Conservation (phyloP, 148 eudicot genomes). For the Camellia sinensis region DNA sequence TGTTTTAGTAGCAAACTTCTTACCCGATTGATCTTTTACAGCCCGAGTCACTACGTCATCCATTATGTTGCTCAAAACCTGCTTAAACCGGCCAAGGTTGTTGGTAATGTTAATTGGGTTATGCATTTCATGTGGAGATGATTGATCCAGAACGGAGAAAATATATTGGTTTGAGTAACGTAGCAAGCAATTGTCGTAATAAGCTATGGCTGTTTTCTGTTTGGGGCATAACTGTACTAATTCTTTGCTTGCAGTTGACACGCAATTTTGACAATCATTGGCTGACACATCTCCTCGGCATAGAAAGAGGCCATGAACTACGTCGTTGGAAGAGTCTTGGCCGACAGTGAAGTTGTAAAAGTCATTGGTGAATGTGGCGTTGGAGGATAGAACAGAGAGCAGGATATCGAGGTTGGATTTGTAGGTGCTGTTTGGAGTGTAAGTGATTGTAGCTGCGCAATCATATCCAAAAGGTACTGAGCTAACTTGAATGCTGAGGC, state of each 20-base stretch:
- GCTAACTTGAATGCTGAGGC: background rate
- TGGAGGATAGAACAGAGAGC: background rate
- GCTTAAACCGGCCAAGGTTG: background rate
- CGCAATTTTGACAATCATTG: conserved; percentile 23
- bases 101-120: background rate
- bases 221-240: conserved; percentile 8
- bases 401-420: background rate
- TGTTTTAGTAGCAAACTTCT: conserved; percentile 19
- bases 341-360: conserved; percentile 12
- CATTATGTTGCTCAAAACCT: background rate
- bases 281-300: conserved; percentile 33
- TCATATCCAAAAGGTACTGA: background rate
- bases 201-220: conserved; percentile 6
- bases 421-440: background rate
- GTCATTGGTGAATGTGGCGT: background rate
- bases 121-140: background rate
- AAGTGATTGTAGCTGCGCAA: background rate
- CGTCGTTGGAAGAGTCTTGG: background rate
- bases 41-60: conserved; percentile 13
- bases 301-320: conserved; percentile 33
- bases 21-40: background rate
- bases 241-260: conserved; percentile 12
- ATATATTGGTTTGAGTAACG: conserved; percentile 26
- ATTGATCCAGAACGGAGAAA: conserved; percentile 11
- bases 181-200: conserved; percentile 16